These are phyloP conservation scores for Datura wrightii DNA, from an alignment of 257 asterid genomes.

Conservation along the genomic window DNA sequence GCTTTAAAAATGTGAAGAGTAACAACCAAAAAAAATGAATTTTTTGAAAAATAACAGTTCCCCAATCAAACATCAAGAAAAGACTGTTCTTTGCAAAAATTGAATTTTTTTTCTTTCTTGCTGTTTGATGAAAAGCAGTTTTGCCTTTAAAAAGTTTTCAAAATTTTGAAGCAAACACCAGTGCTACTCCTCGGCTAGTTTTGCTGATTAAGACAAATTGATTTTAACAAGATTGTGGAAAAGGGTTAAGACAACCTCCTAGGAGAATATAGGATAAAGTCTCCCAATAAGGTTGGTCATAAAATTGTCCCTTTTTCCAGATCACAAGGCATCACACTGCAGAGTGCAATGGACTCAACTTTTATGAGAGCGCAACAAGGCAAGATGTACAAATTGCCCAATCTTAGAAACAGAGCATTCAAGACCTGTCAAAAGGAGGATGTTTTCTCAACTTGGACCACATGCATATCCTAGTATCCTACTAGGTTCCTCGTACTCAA, in stretches of 20 bases:
- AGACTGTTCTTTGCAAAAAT: background rate
- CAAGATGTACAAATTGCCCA: too few relatives aligned
- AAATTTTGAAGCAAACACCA: background rate
- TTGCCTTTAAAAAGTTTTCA: background rate
- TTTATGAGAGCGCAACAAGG: too few relatives aligned
- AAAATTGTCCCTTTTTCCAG: background rate
- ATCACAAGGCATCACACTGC: too few relatives aligned
- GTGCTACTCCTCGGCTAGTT: background rate
- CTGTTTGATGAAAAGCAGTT: background rate
- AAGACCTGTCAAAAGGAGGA: background rate
- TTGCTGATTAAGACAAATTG: background rate
- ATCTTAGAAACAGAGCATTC: background rate
- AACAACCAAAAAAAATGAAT: background rate
- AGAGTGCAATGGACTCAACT: too few relatives aligned
- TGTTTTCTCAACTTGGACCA: background rate
- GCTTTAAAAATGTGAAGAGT: slow-evolving; percentile 9
- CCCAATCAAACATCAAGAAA: background rate
- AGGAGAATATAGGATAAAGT: background rate
- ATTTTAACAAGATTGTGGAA: background rate
- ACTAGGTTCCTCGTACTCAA: background rate
- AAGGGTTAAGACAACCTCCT: background rate
- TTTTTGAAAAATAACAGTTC: background rate
- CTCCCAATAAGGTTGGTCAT: background rate
- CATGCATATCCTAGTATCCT: background rate
- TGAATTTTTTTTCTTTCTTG: background rate